Evolutionary conservation across 371 early-diverging fungal genomes (phyloP), one percentile per base, ranked within the genome.

Genomic region (Enterocytospora artemiae): DNA sequence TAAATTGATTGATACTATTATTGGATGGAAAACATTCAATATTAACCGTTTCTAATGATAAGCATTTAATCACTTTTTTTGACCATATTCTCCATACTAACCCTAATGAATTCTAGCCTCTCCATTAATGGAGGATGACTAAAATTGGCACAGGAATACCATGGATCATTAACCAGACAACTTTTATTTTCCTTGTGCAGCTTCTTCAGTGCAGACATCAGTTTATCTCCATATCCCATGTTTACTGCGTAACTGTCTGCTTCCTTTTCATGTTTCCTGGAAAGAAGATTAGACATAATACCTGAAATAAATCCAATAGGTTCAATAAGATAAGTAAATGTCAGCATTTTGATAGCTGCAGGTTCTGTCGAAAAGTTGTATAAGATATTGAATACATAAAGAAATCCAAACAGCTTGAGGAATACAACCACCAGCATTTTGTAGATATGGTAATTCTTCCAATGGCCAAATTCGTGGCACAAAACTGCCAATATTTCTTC

Each of bases 401-500:
- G 25, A 34, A n/a, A 63, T 5, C 36, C 63, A 7, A 56, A 41
- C 25, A 27, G 5, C 24, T 7, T 4, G 7, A 43, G 3, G 2
- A 33, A 5, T 16, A 7, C 46, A 77, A 87, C 78, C 2, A 77
- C 69, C 0, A 92, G 81, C 49, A 84, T 81, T 66, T 85, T 84
- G 39, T 87, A 44, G 1, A 87, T 84, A 69, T 96, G 96, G 74
- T 81, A 84, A 72, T 85, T 82, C 34, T 86, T 76, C 93, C 93
- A 94, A 72, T 96, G 96, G 0, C 96, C 96, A 12, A 96, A 80
- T 76, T 96, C 96, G 75, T 96, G 96, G 1, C 71, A 76, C 52
- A 69, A 31, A n/a, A 91, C 92, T 37, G 87, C 86, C 46, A 92
- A 85, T 75, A 93, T 91, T 45, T 90, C 88, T 16, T 71, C 60